Conservation (phyloP, 176 grass and related monocot species). For the maize (Zea mays) region Zm-B73-REFERENCE-NAM-5.0 NC_050099.1:53113501-53114000, state of each 20-base stretch:
- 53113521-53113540: not conserved
- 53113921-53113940: no score
- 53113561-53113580: not conserved
- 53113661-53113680: not conserved
- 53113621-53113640: not conserved
- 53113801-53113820: not conserved
- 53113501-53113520: not conserved
- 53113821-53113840: not conserved
- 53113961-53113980: no score
- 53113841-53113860: no score
- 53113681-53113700: no score
- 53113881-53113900: no score
- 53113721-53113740: not conserved
- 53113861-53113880: no score
- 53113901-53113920: no score
- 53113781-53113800: not conserved
- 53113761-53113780: not conserved
- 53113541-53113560: not conserved
- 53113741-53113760: not conserved
- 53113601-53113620: no score
- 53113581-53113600: no score
- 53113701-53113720: no score
- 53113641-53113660: not conserved
- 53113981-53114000: no score
- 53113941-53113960: no score